phyloP scores from a whole-genome alignment of 2,329 filamentous ascomycete species.

The Aspergillus ochraceoroseus region DNA sequence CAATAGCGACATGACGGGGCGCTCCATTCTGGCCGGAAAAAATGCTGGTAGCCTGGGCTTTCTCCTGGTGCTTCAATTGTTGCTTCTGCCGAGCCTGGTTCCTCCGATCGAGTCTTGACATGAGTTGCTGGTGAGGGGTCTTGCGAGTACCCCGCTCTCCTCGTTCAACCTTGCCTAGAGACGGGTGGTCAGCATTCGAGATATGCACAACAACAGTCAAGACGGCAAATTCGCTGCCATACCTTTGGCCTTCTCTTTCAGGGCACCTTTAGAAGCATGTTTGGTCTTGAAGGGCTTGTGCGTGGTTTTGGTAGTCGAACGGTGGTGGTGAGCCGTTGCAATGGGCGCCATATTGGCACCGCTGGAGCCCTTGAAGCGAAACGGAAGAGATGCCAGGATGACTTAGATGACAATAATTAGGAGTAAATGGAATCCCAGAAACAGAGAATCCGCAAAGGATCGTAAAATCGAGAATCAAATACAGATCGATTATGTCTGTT shows the following conservation, averaged over 20 bases:
- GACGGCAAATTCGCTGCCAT: constrained; percentile 10
- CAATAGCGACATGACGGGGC: constrained; percentile 78
- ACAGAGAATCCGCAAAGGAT: constrained; percentile 10
- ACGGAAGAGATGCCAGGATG: constrained; percentile 60
- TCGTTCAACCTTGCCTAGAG: constrained; percentile 67
- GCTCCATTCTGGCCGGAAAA: constrained; percentile 85
- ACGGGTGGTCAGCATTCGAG: constrained; percentile 1
- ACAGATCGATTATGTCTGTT: constrained; percentile 18
- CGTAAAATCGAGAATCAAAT: constrained; percentile 8
- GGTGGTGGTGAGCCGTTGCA: constrained; percentile 67
- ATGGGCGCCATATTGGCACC: constrained; percentile 68
- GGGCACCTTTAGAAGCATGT: constrained; percentile 79
- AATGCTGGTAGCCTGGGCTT: constrained; percentile 70
- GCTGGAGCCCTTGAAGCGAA: constrained; percentile 71
- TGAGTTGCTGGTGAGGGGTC: constrained; percentile 90
- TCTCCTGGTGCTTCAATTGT: constrained; percentile 74
- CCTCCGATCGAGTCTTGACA: constrained; percentile 92
- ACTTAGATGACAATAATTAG: constrained; percentile 16
- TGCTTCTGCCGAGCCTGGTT: constrained; percentile 93
- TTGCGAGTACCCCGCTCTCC: constrained; percentile 70
- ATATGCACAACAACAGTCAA: too few relatives aligned
- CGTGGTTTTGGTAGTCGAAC: constrained; percentile 80
- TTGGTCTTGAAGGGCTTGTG: constrained; percentile 92
- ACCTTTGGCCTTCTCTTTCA: constrained; percentile 86
- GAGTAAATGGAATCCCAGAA: constrained; percentile 11